Evolutionary conservation across 2,329 filamentous ascomycete genomes (phyloP).

Genomic region (Metarhizium rileyi): DNA sequence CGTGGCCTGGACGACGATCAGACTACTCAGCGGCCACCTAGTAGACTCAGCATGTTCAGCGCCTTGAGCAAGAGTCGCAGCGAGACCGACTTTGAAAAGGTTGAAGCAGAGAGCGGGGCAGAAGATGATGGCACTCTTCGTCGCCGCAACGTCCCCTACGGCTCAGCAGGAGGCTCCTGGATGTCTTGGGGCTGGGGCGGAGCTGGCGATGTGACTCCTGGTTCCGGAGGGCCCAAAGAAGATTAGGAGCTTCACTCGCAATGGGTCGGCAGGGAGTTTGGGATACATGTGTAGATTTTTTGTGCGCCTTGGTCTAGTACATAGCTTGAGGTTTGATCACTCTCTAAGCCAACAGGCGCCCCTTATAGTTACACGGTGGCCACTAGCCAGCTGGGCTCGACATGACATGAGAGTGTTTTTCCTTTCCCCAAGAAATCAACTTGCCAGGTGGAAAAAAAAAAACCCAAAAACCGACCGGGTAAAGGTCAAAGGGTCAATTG

Average conservation of each 20-base stretch:
- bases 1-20: constrained; percentile 22
- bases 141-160: constrained; percentile 18
- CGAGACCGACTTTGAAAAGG: constrained; percentile 83
- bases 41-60: constrained; percentile 39
- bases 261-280: constrained; percentile 19
- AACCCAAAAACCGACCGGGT: no score
- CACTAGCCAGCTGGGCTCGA: neutral
- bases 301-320: neutral
- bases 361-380: neutral
- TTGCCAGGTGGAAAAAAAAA: no score
- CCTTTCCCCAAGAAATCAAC: neutral
- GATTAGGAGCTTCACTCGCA: constrained; percentile 16
- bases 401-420: neutral
- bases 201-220: constrained; percentile 14
- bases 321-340: neutral
- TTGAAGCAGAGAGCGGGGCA: constrained; percentile 62
- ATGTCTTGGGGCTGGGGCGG: constrained; percentile 39
- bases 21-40: constrained; percentile 31
- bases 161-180: constrained; percentile 28
- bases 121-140: constrained; percentile 38
- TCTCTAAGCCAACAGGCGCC: neutral
- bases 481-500: no score
- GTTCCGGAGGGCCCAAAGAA: constrained; percentile 30
- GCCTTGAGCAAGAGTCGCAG: constrained; percentile 71
- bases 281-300: constrained; percentile 14